phyloP scores from a whole-genome alignment of 331 rosid genomes.

The Arachis monticola region DNA sequence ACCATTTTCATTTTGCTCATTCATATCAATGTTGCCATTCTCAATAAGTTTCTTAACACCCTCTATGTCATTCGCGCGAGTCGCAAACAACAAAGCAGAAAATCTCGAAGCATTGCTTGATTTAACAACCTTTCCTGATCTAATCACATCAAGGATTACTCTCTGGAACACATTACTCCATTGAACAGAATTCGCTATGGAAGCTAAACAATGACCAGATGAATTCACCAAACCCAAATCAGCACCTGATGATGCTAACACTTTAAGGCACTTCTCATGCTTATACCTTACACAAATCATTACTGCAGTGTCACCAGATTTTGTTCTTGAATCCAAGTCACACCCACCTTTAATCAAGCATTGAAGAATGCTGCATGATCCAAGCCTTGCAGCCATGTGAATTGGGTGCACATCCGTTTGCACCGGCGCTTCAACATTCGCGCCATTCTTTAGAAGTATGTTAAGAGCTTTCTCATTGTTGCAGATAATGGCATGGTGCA shows the following conservation, averaged over 20 bases:
- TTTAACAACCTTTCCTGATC: slow-evolving; percentile 39
- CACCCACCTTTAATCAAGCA: slow-evolving; percentile 44
- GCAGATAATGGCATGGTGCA: slow-evolving; percentile 69
- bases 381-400: slow-evolving; percentile 57
- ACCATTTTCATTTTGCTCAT: slow-evolving; percentile 61
- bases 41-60: slow-evolving; percentile 56
- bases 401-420: slow-evolving; percentile 50
- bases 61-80: slow-evolving; percentile 45
- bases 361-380: slow-evolving; percentile 46
- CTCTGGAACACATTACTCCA: slow-evolving; percentile 52
- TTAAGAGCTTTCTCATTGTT: slow-evolving; percentile 53
- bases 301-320: slow-evolving; percentile 55
- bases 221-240: slow-evolving; percentile 56
- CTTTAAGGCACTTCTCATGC: slow-evolving; percentile 49
- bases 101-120: slow-evolving; percentile 54
- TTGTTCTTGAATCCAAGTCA: slow-evolving; percentile 53
- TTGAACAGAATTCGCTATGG: slow-evolving; percentile 43
- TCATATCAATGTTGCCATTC: slow-evolving; percentile 29
- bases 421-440: slow-evolving; percentile 44
- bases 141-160: slow-evolving; percentile 47
- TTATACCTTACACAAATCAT: slow-evolving; percentile 57
- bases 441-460: slow-evolving; percentile 44
- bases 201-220: slow-evolving; percentile 51
- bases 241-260: slow-evolving; percentile 58
- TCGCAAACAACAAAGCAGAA: slow-evolving; percentile 48